Base-by-base conservation (phyloP, 805 yeast genomes). In the Cyberlindnera maritima region DNA sequence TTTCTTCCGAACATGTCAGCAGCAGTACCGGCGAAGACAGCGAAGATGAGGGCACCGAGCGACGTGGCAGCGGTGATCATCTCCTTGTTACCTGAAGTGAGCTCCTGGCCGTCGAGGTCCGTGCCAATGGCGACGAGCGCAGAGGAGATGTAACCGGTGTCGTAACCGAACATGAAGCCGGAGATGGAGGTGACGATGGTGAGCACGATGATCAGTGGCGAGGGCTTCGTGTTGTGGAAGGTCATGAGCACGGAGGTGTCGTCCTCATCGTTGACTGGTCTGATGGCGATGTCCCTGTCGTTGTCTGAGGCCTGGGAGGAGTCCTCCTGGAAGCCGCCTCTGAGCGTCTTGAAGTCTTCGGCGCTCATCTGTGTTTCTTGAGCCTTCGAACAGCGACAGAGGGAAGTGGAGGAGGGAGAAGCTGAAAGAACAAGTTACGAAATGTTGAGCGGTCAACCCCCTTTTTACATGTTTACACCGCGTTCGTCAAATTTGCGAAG, bases 81-180 rank as follows among this genome's bases (percentile, higher is more conserved):
- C 69, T 91, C 96, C 67, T 88, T 87, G 56, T 90, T 83, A 39
- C 96, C 95, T 48, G 80, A 77, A 0, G 90, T 72, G 44, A 91
- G 72, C 0, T 64, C 58, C 47, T 75, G 74, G 37, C 74, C 69
- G 54, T 44, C 52, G 52, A 92, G 76, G 62, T 88, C 96, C 5
- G 81, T 78, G 12, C 91, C 90, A 40, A 92, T 81, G 32, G 90
- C 81, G 18, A 91, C 96, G 58, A 92, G 74, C 0, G 97, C 97
- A 17, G 95, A 83, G 3, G 98, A 92, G 36, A 92, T 91, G 67
- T 92, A 92, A 56, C 98, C 98, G 1, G 98, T 92, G 66, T 92
- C 99, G 62, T 92, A 92, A 56, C 99, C 99, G 68, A 92, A 92
- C 89, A 92, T 81, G 68, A 91, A 89, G 1, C 98, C 98, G 0